phyloP scores from a whole-genome alignment of 2,329 filamentous ascomycete genomes.

The Neofusicoccum sp. region DNA sequence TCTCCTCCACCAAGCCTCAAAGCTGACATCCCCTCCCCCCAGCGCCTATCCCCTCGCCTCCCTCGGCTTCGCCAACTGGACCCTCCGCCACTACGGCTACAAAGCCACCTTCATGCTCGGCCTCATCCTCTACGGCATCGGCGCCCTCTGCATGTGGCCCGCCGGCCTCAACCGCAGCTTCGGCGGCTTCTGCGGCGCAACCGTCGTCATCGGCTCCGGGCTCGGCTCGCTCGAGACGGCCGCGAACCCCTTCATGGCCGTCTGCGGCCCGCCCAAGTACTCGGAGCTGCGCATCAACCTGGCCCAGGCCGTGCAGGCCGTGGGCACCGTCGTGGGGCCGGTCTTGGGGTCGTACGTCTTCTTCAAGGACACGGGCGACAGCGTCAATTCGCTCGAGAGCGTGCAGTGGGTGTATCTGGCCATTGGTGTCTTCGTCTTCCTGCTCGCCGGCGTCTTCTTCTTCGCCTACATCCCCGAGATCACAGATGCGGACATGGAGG shows the following conservation, averaged over 20 bases:
- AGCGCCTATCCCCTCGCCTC: constrained; percentile 52
- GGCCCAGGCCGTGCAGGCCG: constrained; percentile 61
- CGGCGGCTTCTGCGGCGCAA: constrained; percentile 62
- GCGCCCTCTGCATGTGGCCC: constrained; percentile 62
- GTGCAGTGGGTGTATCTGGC: constrained; percentile 68
- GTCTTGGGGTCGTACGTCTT: constrained; percentile 64
- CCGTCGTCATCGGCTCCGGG: constrained; percentile 58
- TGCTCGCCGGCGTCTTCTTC: constrained; percentile 61
- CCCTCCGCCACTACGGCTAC: constrained; percentile 53
- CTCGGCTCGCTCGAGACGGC: constrained; percentile 61
- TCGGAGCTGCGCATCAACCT: constrained; percentile 62
- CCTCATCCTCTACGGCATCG: constrained; percentile 58
- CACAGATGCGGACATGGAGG: constrained; percentile 64
- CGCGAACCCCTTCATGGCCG: constrained; percentile 55
- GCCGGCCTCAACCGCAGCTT: constrained; percentile 59
- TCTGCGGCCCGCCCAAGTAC: constrained; percentile 63
- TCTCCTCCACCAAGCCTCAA: background rate
- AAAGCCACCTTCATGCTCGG: constrained; percentile 54
- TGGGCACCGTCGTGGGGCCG: constrained; percentile 61
- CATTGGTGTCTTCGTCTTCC: constrained; percentile 62
- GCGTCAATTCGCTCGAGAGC: constrained; percentile 55
- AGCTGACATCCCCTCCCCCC: background rate
- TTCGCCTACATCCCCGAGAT: constrained; percentile 58
- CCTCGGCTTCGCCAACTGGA: constrained; percentile 52
- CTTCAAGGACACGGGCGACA: constrained; percentile 58